Conservation (phyloP, 2,329 filamentous ascomycete genomes). For the Scedosporium minutisporum region DNA sequence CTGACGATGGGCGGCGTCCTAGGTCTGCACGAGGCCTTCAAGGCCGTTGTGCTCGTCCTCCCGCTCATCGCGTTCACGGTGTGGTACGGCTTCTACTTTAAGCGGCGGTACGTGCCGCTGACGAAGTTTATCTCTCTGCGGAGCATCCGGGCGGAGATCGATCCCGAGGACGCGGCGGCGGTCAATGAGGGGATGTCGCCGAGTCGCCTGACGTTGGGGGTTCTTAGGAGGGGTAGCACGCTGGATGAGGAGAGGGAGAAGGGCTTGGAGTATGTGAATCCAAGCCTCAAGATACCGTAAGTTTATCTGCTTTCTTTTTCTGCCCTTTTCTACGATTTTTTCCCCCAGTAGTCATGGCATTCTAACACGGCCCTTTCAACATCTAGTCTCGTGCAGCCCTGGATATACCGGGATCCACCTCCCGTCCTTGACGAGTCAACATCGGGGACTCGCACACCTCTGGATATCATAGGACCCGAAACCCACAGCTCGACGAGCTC, state of each 20-base stretch:
- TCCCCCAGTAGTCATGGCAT: neutral
- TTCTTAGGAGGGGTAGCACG: constrained; percentile 49
- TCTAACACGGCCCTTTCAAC: constrained; percentile 7
- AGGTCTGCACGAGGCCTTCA: constrained; percentile 63
- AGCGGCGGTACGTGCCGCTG: constrained; percentile 72
- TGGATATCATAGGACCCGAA: constrained; percentile 2
- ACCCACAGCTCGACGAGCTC: constrained; percentile 3
- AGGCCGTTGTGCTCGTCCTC: constrained; percentile 60
- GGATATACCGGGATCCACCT: constrained; percentile 54
- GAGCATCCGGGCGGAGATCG: constrained; percentile 58
- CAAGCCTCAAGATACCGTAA: constrained; percentile 59
- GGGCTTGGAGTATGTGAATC: constrained; percentile 65
- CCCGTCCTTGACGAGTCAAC: constrained; percentile 16
- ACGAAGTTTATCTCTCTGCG: constrained; percentile 87
- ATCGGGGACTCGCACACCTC: constrained; percentile 9
- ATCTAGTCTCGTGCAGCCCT: constrained; percentile 49
- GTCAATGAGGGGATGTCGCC: constrained; percentile 20
- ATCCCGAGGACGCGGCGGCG: constrained; percentile 24
- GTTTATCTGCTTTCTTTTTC: constrained; percentile 24
- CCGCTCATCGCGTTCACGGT: constrained; percentile 72
- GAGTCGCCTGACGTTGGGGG: constrained; percentile 23
- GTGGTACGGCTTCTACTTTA: constrained; percentile 83
- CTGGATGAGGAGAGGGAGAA: constrained; percentile 64
- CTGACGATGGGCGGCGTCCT: constrained; percentile 83
- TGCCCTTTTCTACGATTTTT: neutral